Evolutionary conservation across 2,329 filamentous ascomycete genomes (phyloP).

Genomic region (Metarhizium rileyi): DNA sequence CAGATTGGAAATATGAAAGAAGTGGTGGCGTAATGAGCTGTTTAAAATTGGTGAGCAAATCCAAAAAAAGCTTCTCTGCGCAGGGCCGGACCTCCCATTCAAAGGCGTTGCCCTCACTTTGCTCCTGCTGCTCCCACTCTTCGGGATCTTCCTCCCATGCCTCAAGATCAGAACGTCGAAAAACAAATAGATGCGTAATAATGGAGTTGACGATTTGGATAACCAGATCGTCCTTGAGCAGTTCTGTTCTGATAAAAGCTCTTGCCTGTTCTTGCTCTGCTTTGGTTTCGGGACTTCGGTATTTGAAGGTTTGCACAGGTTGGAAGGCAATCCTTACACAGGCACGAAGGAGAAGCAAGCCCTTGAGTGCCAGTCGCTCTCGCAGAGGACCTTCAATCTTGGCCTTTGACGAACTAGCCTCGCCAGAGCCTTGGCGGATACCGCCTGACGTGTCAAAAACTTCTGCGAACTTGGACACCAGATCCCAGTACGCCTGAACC

Average conservation of each 20-base stretch:
- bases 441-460: conserved; percentile 56
- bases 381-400: conserved; percentile 53
- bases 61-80: conserved; percentile 86
- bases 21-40: conserved; percentile 68
- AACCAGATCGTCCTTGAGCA: conserved; percentile 70
- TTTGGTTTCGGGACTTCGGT: conserved; percentile 63
- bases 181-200: conserved; percentile 81
- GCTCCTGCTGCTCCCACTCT: conserved; percentile 88
- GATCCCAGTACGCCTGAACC: conserved; percentile 74
- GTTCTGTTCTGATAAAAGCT: conserved; percentile 56
- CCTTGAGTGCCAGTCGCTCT: conserved; percentile 75
- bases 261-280: conserved; percentile 65
- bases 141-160: conserved; percentile 93
- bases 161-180: conserved; percentile 73
- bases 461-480: conserved; percentile 68
- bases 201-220: conserved; percentile 74
- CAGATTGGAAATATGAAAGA: conserved; percentile 70
- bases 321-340: conserved; percentile 81
- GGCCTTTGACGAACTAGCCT: conserved; percentile 31
- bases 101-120: conserved; percentile 74
- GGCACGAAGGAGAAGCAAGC: conserved; percentile 69
- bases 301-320: conserved; percentile 74
- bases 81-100: conserved; percentile 90
- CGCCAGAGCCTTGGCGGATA: conserved; percentile 35
- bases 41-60: conserved; percentile 84